Evolutionary conservation across 768 basidiomycete species (phyloP).

Genomic region (Psilocybe subaeruginosa): DNA sequence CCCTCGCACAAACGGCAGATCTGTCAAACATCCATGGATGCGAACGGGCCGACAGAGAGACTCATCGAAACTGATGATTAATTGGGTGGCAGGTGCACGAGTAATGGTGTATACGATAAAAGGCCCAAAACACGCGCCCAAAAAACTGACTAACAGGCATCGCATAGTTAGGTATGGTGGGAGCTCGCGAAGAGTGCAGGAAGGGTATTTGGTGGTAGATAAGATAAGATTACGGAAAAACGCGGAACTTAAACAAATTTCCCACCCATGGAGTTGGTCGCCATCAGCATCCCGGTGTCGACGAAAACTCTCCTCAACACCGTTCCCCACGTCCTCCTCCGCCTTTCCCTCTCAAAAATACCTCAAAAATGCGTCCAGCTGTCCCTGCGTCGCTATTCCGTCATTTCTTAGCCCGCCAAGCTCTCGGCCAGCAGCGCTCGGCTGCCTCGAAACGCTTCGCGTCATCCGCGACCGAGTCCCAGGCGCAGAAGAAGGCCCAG

Average conservation of each 20-base stretch:
- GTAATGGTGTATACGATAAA: no score
- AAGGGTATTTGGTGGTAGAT: not conserved
- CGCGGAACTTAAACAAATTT: slow-evolving; percentile 10
- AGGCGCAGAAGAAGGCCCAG: slow-evolving; percentile 70
- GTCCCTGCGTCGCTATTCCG: slow-evolving; percentile 27
- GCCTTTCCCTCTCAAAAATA: slow-evolving; percentile 1
- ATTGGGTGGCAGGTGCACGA: no score
- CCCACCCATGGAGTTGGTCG: slow-evolving; percentile 10
- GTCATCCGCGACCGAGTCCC: slow-evolving; percentile 44
- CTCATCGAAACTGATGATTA: no score
- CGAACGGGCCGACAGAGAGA: no score
- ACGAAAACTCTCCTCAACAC: slow-evolving; percentile 8
- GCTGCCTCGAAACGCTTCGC: slow-evolving; percentile 40
- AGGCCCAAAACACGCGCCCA: no score
- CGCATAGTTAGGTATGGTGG: no score
- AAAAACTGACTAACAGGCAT: no score
- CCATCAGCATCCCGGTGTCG: not conserved
- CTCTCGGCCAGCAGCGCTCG: slow-evolving; percentile 20
- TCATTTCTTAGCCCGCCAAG: slow-evolving; percentile 32
- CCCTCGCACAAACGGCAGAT: no score
- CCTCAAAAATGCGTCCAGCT: slow-evolving; percentile 13
- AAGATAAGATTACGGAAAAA: slow-evolving; percentile 1
- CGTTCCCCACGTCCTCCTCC: slow-evolving; percentile 4
- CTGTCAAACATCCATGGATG: no score
- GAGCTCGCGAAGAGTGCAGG: not conserved